Conservation (phyloP, 768 basidiomycete species). For the Tricholoma terreum region DNA sequence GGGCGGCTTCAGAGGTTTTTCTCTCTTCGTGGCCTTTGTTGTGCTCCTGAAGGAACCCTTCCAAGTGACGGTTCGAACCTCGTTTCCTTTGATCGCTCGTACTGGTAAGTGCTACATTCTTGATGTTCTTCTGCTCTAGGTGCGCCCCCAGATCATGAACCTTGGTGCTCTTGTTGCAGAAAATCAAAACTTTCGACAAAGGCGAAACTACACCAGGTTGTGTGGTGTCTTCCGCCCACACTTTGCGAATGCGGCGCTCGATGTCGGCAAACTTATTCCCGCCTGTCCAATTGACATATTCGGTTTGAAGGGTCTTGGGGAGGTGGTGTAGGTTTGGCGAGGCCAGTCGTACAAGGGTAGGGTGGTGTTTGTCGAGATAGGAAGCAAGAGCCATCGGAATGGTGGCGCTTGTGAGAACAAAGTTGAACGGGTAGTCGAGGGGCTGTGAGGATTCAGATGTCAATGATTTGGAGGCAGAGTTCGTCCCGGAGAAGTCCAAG, state of each 20-base stretch:
- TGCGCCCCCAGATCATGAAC: constrained; percentile 60
- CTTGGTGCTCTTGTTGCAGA: constrained; percentile 74
- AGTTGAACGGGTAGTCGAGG: constrained; percentile 69
- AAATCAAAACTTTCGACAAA: constrained; percentile 73
- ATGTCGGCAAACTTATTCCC: constrained; percentile 83
- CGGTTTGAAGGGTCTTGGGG: constrained; percentile 64
- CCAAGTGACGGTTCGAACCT: constrained; percentile 76
- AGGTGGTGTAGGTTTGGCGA: constrained; percentile 81
- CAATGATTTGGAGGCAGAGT: constrained; percentile 17
- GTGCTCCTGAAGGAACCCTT: constrained; percentile 57
- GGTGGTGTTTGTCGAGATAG: constrained; percentile 63
- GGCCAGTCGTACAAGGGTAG: constrained; percentile 64
- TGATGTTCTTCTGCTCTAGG: constrained; percentile 58
- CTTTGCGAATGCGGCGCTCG: constrained; percentile 63
- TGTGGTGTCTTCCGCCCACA: constrained; percentile 67
- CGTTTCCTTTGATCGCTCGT: constrained; percentile 52
- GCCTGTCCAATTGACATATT: constrained; percentile 73
- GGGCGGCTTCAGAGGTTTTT: constrained; percentile 4
- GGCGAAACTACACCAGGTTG: constrained; percentile 15
- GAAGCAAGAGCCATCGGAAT: constrained; percentile 73
- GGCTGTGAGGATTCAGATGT: constrained; percentile 18
- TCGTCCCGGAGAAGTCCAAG: constrained; percentile 16
- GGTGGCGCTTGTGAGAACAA: constrained; percentile 83
- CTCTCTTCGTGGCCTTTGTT: constrained; percentile 8
- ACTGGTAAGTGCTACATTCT: constrained; percentile 64